Percentiles rank a stretch among this genome's conserved stretches.
phyloP scores from a whole-genome alignment of 2,329 filamentous ascomycete species.

The Hymenoscyphus fraxineus region DNA sequence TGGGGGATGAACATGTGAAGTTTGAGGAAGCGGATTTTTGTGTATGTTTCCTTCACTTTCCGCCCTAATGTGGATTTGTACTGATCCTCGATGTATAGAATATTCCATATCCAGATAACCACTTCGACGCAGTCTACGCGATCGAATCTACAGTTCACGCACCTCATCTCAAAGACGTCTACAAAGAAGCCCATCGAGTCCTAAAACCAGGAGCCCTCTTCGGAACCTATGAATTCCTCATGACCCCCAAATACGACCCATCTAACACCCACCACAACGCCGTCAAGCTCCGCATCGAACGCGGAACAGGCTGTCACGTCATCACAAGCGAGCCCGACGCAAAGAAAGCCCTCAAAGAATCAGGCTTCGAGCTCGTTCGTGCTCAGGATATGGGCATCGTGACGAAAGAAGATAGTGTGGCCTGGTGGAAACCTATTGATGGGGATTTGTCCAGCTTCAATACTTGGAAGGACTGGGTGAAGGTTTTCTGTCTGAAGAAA shows the following conservation, averaged over 20 bases:
- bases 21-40: constrained; percentile 6
- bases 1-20: constrained; percentile 4
- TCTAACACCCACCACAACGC: not conserved
- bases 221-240: constrained; percentile 8
- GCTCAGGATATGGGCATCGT: constrained; percentile 1
- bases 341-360: not conserved
- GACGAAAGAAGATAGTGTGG: not conserved
- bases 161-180: constrained; percentile 5
- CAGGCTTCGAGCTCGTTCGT: not conserved
- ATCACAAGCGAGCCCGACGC: not conserved
- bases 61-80: not conserved
- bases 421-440: constrained; percentile 10
- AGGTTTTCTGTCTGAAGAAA: constrained; percentile 4
- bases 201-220: constrained; percentile 5
- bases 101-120: constrained; percentile 2
- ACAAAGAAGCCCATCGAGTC: constrained; percentile 1
- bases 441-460: not conserved
- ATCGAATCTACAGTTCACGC: constrained; percentile 8
- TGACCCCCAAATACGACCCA: constrained; percentile 4
- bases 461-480: not conserved
- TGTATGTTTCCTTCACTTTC: not conserved
- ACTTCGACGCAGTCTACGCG: constrained; percentile 8
- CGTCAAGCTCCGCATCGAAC: constrained; percentile 6
- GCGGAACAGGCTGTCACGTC: constrained; percentile 8
- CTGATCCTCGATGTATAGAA: not conserved